These are phyloP conservation scores for Neurospora sp. DNA, from an alignment of 495 filamentous ascomycete species.

Conservation along the genomic window DNA sequence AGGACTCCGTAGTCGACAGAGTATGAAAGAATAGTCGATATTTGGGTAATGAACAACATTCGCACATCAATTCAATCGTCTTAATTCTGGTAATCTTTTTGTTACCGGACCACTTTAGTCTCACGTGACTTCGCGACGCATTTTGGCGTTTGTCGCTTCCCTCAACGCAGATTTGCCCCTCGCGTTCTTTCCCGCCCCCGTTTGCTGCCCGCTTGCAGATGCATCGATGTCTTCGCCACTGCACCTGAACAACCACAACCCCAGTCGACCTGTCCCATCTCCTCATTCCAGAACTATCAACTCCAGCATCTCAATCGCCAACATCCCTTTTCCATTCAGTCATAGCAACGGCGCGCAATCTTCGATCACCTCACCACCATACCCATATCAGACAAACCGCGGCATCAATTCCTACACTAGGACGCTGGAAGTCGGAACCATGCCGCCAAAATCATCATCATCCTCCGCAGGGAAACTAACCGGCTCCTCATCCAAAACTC, in stretches of 20 bases:
- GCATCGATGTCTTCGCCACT: not conserved
- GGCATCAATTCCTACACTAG: not conserved
- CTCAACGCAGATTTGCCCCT: not conserved
- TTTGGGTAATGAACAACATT: not conserved
- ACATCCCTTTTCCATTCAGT: not conserved
- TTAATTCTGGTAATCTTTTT: not conserved
- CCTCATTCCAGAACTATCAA: not conserved
- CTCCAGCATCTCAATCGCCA: not conserved
- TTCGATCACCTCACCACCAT: not conserved
- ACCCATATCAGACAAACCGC: not conserved
- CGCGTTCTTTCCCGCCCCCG: not conserved
- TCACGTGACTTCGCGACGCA: constrained; percentile 13
- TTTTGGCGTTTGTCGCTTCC: not conserved
- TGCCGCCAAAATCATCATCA: not conserved
- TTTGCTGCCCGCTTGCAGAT: not conserved
- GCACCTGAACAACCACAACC: not conserved
- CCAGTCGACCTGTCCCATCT: not conserved
- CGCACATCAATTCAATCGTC: not conserved
- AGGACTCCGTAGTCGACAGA: not conserved
- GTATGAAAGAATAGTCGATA: not conserved
- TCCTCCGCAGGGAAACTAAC: not conserved
- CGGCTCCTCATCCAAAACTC: not conserved
- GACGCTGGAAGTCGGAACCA: not conserved
- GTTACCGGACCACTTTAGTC: not conserved
- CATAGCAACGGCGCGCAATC: not conserved